Conservation (phyloP, 768 basidiomycete genomes). For the Asterophora parasitica region DNA sequence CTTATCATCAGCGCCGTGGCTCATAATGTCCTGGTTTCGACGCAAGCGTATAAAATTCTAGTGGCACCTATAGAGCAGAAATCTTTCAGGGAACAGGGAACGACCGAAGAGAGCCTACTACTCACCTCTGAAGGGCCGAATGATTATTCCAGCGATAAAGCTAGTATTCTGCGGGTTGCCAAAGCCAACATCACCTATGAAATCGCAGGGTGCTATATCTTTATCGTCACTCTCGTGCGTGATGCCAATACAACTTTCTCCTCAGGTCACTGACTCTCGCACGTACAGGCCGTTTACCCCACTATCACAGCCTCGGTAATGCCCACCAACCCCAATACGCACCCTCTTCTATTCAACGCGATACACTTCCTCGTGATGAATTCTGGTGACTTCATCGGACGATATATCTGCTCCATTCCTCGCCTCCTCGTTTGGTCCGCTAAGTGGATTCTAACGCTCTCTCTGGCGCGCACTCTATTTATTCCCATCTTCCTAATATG, state of each 20-base stretch:
- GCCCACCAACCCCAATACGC: conserved; percentile 58
- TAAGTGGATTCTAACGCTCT: conserved; percentile 53
- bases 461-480: conserved; percentile 72
- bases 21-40: conserved; percentile 52
- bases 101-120: conserved; percentile 29
- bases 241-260: background rate
- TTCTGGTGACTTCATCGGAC: conserved; percentile 65
- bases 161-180: conserved; percentile 46
- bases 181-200: conserved; percentile 67
- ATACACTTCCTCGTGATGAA: conserved; percentile 77
- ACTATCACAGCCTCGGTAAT: conserved; percentile 76
- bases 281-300: conserved; percentile 73
- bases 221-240: conserved; percentile 75
- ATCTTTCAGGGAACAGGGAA: conserved; percentile 20
- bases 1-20: conserved; percentile 49
- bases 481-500: conserved; percentile 86
- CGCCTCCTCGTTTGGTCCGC: conserved; percentile 65
- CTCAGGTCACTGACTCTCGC: conserved; percentile 7
- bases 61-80: conserved; percentile 42
- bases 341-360: conserved; percentile 80
- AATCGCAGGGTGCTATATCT: conserved; percentile 70
- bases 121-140: conserved; percentile 30
- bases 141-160: conserved; percentile 29
- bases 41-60: conserved; percentile 55
- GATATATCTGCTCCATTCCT: conserved; percentile 64